A percentile compares a stretch with the other conserved stretches of the same genome.
phyloP scores from a whole-genome alignment of 2,329 filamentous ascomycete genomes.

The Magnaporthiopsis incrustans region DNA sequence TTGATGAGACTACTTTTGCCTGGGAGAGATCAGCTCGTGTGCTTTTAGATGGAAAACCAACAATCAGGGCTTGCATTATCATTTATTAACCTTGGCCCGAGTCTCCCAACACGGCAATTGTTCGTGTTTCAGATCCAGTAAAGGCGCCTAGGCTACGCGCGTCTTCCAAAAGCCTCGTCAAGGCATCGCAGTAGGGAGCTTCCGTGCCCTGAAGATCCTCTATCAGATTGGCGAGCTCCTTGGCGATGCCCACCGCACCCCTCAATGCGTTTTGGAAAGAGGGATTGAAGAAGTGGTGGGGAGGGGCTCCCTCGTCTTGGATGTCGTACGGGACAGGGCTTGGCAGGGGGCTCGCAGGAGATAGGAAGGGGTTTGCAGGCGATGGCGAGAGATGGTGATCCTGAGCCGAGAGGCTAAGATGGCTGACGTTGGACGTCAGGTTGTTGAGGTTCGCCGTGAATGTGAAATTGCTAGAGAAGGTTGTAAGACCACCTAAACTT shows the following conservation, averaged over 20 bases:
- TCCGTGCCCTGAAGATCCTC: constrained; percentile 1
- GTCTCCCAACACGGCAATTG: constrained; percentile 3
- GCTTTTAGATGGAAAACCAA: constrained; percentile 4
- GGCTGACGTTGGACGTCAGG: too few species aligned
- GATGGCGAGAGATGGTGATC: too few species aligned
- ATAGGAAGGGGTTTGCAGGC: too few species aligned
- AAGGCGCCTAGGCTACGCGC: neutral
- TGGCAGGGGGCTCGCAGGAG: too few species aligned
- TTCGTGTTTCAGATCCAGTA: neutral
- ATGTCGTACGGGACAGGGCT: constrained; percentile 1
- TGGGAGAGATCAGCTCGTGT: constrained; percentile 13
- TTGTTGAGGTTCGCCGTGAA: too few species aligned
- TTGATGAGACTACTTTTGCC: constrained; percentile 27
- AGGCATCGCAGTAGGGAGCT: too few species aligned
- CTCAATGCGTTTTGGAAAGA: constrained; percentile 1
- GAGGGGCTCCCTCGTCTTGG: neutral
- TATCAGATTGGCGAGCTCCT: neutral
- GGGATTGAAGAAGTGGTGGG: neutral
- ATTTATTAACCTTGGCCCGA: constrained; percentile 3
- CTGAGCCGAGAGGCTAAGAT: too few species aligned
- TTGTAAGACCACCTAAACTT: too few species aligned
- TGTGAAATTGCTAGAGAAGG: too few species aligned
- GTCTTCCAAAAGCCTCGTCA: neutral
- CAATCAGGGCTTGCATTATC: neutral
- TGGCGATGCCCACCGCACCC: neutral